Evolutionary conservation across 768 basidiomycete species (phyloP).

Genomic region (Lentinula raphanica): DNA sequence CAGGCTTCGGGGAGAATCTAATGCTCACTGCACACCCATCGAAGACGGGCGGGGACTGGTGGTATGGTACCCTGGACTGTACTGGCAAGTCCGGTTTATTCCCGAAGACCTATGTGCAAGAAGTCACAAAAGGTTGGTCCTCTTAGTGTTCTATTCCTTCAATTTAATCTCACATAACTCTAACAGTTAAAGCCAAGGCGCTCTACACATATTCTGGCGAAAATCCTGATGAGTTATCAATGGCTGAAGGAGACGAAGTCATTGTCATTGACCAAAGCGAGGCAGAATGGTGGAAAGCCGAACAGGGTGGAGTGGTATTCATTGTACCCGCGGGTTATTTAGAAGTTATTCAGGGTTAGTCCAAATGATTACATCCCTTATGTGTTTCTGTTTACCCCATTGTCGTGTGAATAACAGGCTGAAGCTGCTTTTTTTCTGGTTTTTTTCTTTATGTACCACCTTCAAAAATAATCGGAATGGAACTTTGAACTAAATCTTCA

Average conservation of each 20-base stretch:
- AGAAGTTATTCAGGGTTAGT: conserved; percentile 89
- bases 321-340: conserved; percentile 91
- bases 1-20: conserved; percentile 78
- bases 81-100: conserved; percentile 78
- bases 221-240: conserved; percentile 79
- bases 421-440: conserved; percentile 17
- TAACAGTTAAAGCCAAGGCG: conserved; percentile 65
- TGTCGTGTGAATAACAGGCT: conserved; percentile 16
- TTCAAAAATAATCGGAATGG: conserved; percentile 7
- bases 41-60: conserved; percentile 86
- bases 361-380: conserved; percentile 41
- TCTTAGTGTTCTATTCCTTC: neutral
- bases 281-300: conserved; percentile 94
- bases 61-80: conserved; percentile 72
- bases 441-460: conserved; percentile 21
- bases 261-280: conserved; percentile 80
- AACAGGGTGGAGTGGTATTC: conserved; percentile 78
- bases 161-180: neutral
- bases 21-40: conserved; percentile 81
- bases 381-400: conserved; percentile 51
- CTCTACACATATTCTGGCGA: conserved; percentile 70
- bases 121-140: conserved; percentile 58
- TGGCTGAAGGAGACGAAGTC: conserved; percentile 74
- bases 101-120: conserved; percentile 84
- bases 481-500: neutral